A percentile compares a stretch with the other conserved stretches of the same genome.
Evolutionary conservation across 2,329 filamentous ascomycete genomes (phyloP).

Genomic region (Chaetothyriales sp.): DNA sequence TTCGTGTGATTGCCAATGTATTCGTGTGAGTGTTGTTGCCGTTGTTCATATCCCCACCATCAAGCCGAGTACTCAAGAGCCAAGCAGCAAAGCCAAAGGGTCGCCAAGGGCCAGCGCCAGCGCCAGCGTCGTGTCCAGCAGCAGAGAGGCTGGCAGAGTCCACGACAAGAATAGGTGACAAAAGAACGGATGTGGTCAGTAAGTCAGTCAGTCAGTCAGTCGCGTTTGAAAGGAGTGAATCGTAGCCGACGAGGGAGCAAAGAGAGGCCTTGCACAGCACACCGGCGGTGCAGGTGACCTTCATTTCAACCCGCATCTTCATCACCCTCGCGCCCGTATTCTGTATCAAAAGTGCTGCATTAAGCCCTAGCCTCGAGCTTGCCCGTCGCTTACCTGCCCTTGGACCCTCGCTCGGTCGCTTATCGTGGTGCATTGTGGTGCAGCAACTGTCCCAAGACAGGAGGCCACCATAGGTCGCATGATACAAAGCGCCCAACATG

Average conservation of each 20-base stretch:
- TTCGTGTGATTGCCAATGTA: too few species aligned
- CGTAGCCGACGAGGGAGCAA: too few species aligned
- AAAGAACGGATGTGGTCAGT: constrained; percentile 8
- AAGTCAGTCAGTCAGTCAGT: too few species aligned
- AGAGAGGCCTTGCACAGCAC: too few species aligned
- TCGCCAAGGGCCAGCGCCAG: constrained; percentile 13
- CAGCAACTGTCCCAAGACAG: background rate
- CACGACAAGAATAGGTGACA: background rate
- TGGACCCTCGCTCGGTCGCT: background rate
- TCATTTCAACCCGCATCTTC: background rate
- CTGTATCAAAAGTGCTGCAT: too few species aligned
- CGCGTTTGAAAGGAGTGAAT: too few species aligned
- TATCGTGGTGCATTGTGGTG: background rate
- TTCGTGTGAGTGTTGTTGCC: background rate
- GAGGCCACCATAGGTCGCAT: background rate
- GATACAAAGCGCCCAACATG: too few species aligned
- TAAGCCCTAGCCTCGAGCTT: background rate
- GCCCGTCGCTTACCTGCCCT: background rate
- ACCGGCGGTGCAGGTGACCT: background rate
- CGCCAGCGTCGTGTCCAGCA: constrained; percentile 7
- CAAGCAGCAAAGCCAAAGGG: constrained; percentile 2
- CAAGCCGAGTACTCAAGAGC: background rate
- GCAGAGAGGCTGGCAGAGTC: constrained; percentile 1
- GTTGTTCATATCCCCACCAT: background rate
- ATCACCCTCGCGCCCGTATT: too few species aligned